A percentile compares a stretch with the other conserved stretches of the same genome.
These are phyloP conservation scores for Tuber microsphaerosporum DNA, from an alignment of 495 filamentous ascomycete species.

Conservation along the genomic window DNA sequence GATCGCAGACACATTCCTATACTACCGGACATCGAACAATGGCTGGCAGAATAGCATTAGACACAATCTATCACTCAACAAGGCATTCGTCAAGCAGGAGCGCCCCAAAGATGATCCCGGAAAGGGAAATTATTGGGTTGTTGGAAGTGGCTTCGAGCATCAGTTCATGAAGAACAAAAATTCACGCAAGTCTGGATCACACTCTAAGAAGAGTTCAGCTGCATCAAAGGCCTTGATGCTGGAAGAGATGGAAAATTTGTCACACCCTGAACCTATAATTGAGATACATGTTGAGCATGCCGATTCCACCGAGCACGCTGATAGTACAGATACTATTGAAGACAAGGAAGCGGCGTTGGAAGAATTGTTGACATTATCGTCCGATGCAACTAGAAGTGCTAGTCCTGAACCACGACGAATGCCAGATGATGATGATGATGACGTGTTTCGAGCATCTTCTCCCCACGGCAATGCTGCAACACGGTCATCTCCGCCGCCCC, in stretches of 20 bases:
- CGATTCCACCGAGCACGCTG: constrained; percentile 24
- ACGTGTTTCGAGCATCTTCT: constrained; percentile 51
- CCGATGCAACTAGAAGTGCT: constrained; percentile 88
- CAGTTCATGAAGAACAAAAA: constrained; percentile 83
- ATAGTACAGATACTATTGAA: constrained; percentile 38
- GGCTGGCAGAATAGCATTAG: constrained; percentile 99
- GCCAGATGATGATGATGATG: constrained; percentile 46
- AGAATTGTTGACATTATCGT: constrained; percentile 53
- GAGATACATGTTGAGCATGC: constrained; percentile 36
- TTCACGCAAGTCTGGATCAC: constrained; percentile 46
- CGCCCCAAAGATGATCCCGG: constrained; percentile 94
- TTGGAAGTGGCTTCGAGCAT: constrained; percentile 76
- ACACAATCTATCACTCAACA: constrained; percentile 95
- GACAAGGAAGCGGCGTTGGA: constrained; percentile 31
- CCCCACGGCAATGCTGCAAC: constrained; percentile 53
- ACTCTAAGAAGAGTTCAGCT: constrained; percentile 30
- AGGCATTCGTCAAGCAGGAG: constrained; percentile 93
- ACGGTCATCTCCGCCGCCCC: constrained; percentile 44
- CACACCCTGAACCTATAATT: constrained; percentile 28
- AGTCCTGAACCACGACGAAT: constrained; percentile 58
- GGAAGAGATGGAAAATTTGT: constrained; percentile 33
- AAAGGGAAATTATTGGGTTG: constrained; percentile 97
- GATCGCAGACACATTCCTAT: constrained; percentile 89
- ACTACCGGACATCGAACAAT: constrained; percentile 72
- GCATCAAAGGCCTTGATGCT: constrained; percentile 32